These are phyloP conservation scores for Boletus rex-veris DNA, from an alignment of 768 basidiomycete genomes.

Conservation along the genomic window DNA sequence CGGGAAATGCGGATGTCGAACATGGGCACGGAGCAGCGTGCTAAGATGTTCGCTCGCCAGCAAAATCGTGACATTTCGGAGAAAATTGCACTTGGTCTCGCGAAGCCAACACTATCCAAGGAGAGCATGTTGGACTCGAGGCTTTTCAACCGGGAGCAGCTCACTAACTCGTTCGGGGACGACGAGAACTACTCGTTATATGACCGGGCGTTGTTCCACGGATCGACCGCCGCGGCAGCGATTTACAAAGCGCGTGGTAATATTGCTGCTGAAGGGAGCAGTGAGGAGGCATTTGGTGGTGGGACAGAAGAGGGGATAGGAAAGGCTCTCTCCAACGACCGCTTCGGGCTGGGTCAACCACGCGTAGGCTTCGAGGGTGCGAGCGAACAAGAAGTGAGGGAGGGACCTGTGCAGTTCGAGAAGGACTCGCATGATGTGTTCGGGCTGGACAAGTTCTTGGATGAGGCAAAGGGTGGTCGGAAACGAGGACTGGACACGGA, in stretches of 20 bases:
- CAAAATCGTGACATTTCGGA: constrained; percentile 99
- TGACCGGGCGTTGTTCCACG: constrained; percentile 93
- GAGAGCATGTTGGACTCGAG: constrained; percentile 97
- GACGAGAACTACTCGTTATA: constrained; percentile 95
- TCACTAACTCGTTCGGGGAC: constrained; percentile 77
- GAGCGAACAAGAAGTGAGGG: constrained; percentile 73
- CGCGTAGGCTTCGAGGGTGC: constrained; percentile 91
- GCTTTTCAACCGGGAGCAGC: constrained; percentile 93
- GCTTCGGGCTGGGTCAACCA: constrained; percentile 86
- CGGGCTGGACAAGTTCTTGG: constrained; percentile 94
- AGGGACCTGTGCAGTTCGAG: constrained; percentile 98
- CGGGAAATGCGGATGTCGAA: constrained; percentile 98
- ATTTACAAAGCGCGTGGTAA: constrained; percentile 96
- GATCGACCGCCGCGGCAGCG: constrained; percentile 96
- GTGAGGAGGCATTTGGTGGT: constrained; percentile 90
- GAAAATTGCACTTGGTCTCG: constrained; percentile 96
- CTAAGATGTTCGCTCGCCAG: constrained; percentile 92
- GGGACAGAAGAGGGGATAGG: constrained; percentile 95
- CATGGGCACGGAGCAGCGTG: constrained; percentile 96
- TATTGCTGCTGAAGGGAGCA: constrained; percentile 61
- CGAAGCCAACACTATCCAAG: constrained; percentile 94
- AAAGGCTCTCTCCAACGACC: constrained; percentile 87
- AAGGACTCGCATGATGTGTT: constrained; percentile 98
- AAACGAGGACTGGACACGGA: constrained; percentile 83
- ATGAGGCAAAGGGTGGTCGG: constrained; percentile 93